Base-by-base conservation (phyloP, 164 flowering plant genomes). In the Piper longum region DNA sequence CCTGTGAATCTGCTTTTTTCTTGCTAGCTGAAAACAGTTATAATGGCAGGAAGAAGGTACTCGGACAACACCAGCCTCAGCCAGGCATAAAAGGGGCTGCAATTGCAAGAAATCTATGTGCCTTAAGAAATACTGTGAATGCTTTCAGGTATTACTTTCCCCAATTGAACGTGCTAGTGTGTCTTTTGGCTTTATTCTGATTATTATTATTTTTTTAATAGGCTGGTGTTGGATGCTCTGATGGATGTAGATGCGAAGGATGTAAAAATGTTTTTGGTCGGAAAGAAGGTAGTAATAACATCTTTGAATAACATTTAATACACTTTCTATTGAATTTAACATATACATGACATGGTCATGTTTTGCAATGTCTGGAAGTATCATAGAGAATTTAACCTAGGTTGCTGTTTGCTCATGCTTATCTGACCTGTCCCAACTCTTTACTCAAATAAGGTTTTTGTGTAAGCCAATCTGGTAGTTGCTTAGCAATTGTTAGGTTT, bases 91-190 rank as follows among this genome's bases (percentile, higher is more conserved):
- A 75, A 82, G 83, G 74, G 95, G 95, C 42, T 89, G 96, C 80
- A 88, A 83, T 69, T 91, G 96, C 84, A 91, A 85, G 80, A 89
- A 72, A 77, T 88, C 98, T 42, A 78, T 69, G 82, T 91, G 98
- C 66, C 72, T 80, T 64, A 85, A 89, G 64, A 88, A 84, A 72
- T 91, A 88, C 59, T 91, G 96, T 66, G 91, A 86, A 77, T 91
- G 98, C 75, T 91, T 73, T 72, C 91, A 87, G 90, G 95, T 88
- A 52, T 52, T 8, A 9, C 1, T 26, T 17, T 17, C 41, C 12
- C 60, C 41, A 62, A 43, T 17, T 36, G 5, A 16, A 54, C 60
- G 19, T 70, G 45, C 19, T 40, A 48, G 3, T 52, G 12, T 44
- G n/a, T 18, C 11, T 26, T 19, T 5, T 17, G 4, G 5, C 18